Base-by-base conservation (phyloP, 495 filamentous ascomycete genomes). In the Halenospora varia region DNA sequence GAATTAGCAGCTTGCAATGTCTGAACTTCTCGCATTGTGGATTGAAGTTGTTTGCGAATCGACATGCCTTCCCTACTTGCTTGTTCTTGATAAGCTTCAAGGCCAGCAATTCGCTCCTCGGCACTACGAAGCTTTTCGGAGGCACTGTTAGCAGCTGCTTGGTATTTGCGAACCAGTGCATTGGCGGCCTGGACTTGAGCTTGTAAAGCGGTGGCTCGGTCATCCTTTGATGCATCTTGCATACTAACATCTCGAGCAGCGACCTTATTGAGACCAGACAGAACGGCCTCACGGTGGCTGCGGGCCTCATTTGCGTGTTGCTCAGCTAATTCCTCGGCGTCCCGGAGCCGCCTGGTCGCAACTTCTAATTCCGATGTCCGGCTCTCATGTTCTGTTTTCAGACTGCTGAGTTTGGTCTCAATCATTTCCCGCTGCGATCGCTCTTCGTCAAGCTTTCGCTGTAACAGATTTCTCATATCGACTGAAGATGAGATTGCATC, bases 51-150 rank as follows among this genome's bases (percentile, higher is more conserved):
- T 68, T 92, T 84, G 26, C 95, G 86, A 42, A 97, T 86, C 26
- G 87, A 82, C 54, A 99, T 81, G 29, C 90, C 88, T 70, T 99
- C 94, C 29, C 94, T 80, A 68, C 92, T 97, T 3, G 92, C 85
- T 73, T 99, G 94, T 66, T 97, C 93, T 73, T 99, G 94, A 68
- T 96, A 96, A 1, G 89, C 89, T 71, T 99, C 94, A 3, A 99
- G 79, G 2, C 93, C 92, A 15, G 94, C 95, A 67, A 99, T 97
- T 6, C 95, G 82, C 69, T 96, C 95, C 71, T 97, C 96, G 8
- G 94, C 94, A 50, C 89, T 84, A 10, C 92, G 87, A 29, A 99
- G 79, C 69, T 90, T 96, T 62, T 96, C 91, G 1, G 88, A 84
- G 1, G 92, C 91, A 18, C 79, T 72, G 68, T 99, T 90, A n/a